Base-by-base conservation (phyloP, 139 green algal species). In the Chlamydomonas schloesseri region DNA sequence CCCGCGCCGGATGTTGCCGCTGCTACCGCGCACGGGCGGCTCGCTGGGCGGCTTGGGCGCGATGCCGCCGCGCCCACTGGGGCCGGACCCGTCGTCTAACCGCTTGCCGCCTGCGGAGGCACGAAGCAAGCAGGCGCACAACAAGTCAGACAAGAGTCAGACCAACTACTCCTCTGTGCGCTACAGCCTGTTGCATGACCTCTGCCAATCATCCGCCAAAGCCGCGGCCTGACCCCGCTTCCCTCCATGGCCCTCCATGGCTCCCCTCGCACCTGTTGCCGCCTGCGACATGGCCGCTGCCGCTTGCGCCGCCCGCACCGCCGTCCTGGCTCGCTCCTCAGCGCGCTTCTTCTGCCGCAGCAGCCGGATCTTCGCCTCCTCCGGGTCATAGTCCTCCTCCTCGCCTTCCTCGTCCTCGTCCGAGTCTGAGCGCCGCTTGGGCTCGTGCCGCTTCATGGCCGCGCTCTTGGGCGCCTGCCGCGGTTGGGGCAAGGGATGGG, bases 351-450 rank as follows among this genome's bases (percentile, higher is more conserved):
- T 31, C 36, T 58, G n/a, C n/a, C 79, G 65, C 65, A 85, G 50
- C n/a, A 34, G 31, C 10, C 65, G 65, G 50, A 85, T 85, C 23
- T 29, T 37, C 23, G 69, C 47, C 67, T 85, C 79, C 79, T 85
- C 79, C 26, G 79, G 46, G 46, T 85, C 79, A 46, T 31, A 69
- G 17, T 85, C 79, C 46, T 85, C 79, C 36, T 76, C 79, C 31
- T 67, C 67, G 79, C n/a, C n/a, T 2, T 71, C 64, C 11, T 13
- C 23, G 13, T 73, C 37, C 10, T 84, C 77, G 26, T 84, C 67
- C 42, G 42, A 50, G 42, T 13, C 42, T 5, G 42, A 5, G 42
- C 42, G 42, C 42, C 60, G 34, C 58, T 71, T 34, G 57, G 31
- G 6, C 42, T 37, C 18, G 29, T 15, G 17, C 1, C 64, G 62